Conservation (phyloP, 2,329 filamentous ascomycete species). For the Penicillium sp. region DNA sequence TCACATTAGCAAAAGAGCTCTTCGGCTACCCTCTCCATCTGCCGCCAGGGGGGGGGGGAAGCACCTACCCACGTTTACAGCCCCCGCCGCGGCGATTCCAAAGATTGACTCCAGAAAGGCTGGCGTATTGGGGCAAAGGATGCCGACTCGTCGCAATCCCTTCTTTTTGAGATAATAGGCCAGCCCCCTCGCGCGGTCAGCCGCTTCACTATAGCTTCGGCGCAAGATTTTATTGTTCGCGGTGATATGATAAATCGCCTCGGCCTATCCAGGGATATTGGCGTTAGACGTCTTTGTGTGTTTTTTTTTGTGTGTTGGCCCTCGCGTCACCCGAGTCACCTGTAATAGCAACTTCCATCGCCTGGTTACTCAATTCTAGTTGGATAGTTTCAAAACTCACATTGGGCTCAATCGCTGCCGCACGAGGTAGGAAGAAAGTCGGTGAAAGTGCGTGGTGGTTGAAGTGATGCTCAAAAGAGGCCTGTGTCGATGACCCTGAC, state of each 20-base stretch:
- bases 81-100: conserved; percentile 75
- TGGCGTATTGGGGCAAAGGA: conserved; percentile 87
- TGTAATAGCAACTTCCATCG: no score
- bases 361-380: no score
- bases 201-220: conserved; percentile 72
- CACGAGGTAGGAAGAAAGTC: conserved; percentile 78
- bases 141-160: conserved; percentile 68
- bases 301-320: no score
- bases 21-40: not conserved
- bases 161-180: conserved; percentile 80
- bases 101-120: conserved; percentile 89
- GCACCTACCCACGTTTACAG: conserved; percentile 59
- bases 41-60: no score
- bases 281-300: not conserved
- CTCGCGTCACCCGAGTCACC: no score
- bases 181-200: conserved; percentile 78
- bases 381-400: conserved; percentile 33
- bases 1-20: not conserved
- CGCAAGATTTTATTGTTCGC: conserved; percentile 67
- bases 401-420: conserved; percentile 80
- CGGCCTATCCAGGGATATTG: conserved; percentile 45
- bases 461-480: conserved; percentile 28
- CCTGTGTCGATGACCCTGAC: conserved; percentile 8
- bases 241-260: conserved; percentile 80
- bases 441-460: conserved; percentile 64